Evolutionary conservation across 1,139 yeast genomes (phyloP).

Genomic region (Arxiozyma heterogenica): DNA sequence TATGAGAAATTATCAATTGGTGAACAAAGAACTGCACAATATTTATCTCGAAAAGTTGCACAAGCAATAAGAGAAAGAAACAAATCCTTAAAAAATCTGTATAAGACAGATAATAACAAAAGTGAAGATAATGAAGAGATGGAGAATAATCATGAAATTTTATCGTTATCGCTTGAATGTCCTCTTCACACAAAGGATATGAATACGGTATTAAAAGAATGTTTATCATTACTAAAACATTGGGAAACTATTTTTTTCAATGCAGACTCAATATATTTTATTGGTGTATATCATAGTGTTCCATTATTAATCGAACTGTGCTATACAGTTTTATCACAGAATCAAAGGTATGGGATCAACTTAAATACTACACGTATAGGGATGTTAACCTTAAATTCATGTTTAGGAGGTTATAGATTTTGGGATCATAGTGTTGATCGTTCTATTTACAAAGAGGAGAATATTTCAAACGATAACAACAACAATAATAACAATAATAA

Average conservation of each 20-base stretch:
- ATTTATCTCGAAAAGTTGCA: slow-evolving; percentile 21
- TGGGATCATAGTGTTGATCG: slow-evolving; percentile 29
- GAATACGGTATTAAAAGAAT: slow-evolving; percentile 17
- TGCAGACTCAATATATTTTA: slow-evolving; percentile 21
- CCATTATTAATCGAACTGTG: slow-evolving; percentile 23
- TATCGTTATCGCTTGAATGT: not conserved
- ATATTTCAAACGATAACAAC: not conserved
- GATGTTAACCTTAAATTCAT: slow-evolving; percentile 25
- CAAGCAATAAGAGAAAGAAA: slow-evolving; percentile 16
- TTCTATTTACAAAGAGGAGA: not conserved
- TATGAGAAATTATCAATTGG: slow-evolving; percentile 26
- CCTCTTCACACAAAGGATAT: not conserved
- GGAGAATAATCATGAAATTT: not conserved
- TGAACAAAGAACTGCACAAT: slow-evolving; percentile 22
- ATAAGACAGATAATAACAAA: not conserved
- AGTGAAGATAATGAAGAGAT: not conserved
- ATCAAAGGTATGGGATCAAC: slow-evolving; percentile 11
- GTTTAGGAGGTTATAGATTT: slow-evolving; percentile 28
- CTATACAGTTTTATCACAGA: slow-evolving; percentile 16
- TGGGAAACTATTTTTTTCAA: slow-evolving; percentile 23
- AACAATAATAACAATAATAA: not conserved
- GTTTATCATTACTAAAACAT: slow-evolving; percentile 17
- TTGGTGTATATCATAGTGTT: slow-evolving; percentile 29
- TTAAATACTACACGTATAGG: slow-evolving; percentile 18
- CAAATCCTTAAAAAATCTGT: slow-evolving; percentile 4